Percentiles rank a stretch among this genome's conserved stretches.
Evolutionary conservation across 306 rosid species (phyloP).

Genomic region (Pyrus pyrifolia): DNA sequence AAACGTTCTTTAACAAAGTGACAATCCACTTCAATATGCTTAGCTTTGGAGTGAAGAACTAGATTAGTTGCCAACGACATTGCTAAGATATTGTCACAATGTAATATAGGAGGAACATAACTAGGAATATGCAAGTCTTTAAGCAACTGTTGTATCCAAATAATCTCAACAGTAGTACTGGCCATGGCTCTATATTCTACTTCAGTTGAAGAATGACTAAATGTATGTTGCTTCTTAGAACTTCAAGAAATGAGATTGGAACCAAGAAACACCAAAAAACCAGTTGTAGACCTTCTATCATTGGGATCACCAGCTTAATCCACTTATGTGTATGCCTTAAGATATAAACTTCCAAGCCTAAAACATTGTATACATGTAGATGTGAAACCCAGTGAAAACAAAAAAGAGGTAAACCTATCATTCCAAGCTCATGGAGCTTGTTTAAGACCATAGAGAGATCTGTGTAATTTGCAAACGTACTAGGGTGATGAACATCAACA

Average conservation of each 20-base stretch:
- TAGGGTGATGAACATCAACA: too few species aligned
- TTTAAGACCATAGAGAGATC: too few species aligned
- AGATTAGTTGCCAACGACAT: not conserved
- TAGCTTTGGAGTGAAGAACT: not conserved
- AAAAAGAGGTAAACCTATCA: too few species aligned
- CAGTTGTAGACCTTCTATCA: too few species aligned
- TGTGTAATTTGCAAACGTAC: too few species aligned
- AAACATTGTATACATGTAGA: too few species aligned
- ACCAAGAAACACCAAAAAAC: not conserved
- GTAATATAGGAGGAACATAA: not conserved
- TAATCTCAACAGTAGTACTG: too few species aligned
- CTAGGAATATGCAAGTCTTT: not conserved
- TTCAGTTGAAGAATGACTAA: not conserved
- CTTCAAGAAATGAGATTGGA: not conserved
- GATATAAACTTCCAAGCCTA: too few species aligned
- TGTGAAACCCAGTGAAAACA: too few species aligned
- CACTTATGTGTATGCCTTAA: not conserved
- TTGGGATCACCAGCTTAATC: not conserved
- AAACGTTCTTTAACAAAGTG: not conserved
- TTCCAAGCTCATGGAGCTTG: too few species aligned
- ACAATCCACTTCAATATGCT: not conserved
- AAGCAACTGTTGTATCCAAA: not conserved
- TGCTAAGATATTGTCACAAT: not conserved
- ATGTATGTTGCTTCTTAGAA: not conserved
- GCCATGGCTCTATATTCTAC: not conserved